A percentile compares a stretch with the other conserved stretches of the same genome.
phyloP scores from a whole-genome alignment of 352 stramenopile species.

The Globisporangium abappressorium region DNA sequence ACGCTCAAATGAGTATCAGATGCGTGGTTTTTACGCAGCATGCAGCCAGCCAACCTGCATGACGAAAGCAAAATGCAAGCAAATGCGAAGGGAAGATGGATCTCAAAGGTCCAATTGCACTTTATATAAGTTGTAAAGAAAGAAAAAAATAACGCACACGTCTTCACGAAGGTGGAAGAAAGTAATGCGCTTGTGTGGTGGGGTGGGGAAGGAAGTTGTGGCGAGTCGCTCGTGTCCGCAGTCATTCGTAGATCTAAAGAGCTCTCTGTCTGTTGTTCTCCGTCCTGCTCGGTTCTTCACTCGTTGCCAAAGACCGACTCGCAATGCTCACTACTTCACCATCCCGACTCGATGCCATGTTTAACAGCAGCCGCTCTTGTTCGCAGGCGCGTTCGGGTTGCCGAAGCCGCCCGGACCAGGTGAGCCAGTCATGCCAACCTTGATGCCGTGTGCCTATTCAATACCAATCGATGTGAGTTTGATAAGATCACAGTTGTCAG shows the following conservation, averaged over 20 bases:
- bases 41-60: background rate
- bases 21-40: background rate
- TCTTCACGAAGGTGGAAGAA: background rate
- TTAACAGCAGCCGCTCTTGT: conserved; percentile 80
- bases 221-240: background rate
- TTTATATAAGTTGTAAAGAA: background rate
- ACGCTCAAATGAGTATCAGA: background rate
- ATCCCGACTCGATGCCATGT: background rate
- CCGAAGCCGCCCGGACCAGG: conserved; percentile 74
- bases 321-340: background rate
- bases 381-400: conserved; percentile 66
- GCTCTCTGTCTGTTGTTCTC: background rate
- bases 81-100: background rate
- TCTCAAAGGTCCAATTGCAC: background rate
- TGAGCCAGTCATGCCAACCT: conserved; percentile 86
- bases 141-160: background rate
- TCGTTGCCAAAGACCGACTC: background rate
- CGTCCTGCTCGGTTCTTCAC: background rate
- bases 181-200: background rate
- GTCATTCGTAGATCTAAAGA: background rate
- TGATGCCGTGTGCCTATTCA: conserved; percentile 80
- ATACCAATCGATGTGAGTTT: background rate
- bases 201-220: background rate
- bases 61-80: background rate
- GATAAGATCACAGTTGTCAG: background rate